Evolutionary conservation across 371 early-diverging fungal species (phyloP), one percentile per base, ranked within the genome.

Genomic region (Blyttiomyces sp.): DNA sequence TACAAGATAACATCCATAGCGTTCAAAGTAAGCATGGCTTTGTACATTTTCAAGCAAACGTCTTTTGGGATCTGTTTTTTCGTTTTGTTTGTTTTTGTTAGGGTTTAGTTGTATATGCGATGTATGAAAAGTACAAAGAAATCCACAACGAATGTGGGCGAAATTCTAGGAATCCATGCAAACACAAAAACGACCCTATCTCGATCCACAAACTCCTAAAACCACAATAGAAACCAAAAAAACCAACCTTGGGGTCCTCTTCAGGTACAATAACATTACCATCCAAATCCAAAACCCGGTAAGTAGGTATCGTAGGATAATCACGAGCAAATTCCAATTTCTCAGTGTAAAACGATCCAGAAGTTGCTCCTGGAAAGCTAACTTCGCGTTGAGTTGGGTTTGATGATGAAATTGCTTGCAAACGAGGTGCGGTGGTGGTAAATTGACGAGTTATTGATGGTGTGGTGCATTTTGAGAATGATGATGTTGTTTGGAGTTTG

Each of bases 1-100:
- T 95, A 96, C 68, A 97, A 69, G 57, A 97, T 87, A 64, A 88
- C 68, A 71, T 97, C 98, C 90, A 96, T 91, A 28, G 84, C 80
- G 66, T 93, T 92, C 49, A 96, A 77, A 0, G 86, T 84, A 30
- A 95, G 54, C 95, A 97, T 97, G 65, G 87, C 82, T 70, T 87
- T 80, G 82, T 96, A 96, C 57, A 93, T 90, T 54, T 87, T 81
- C 27, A 81, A 44, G 1, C 87, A 85, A 36, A 80, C 74, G 42
- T 92, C 93, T 54, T 86, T 81, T 34, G 90, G 71, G 35, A 96
- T 75, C 80, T 86, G 72, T 19, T 17, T 51, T n/a, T 48, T 19
- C 13, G 13, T 39, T 16, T 13, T 16, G 39, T 48, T 24, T 9
- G 21, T 13, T 13, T 48, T 9, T 16, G 48, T 16, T 48, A 19